phyloP scores from a whole-genome alignment of 371 early-diverging fungal species.

The Aphelidium insulamus region DNA sequence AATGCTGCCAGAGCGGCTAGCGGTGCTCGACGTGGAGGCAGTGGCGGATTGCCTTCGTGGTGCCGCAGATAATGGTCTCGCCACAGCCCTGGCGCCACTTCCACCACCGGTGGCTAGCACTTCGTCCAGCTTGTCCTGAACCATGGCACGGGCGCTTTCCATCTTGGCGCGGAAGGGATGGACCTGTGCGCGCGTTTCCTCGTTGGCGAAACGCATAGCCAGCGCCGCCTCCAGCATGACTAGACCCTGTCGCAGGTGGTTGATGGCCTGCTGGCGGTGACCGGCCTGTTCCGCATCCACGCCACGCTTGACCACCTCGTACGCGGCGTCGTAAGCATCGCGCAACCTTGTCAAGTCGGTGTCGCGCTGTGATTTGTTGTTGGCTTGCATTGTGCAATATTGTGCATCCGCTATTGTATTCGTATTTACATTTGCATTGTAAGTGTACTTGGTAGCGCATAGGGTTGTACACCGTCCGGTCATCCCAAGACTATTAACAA shows the following conservation, averaged over 20 bases:
- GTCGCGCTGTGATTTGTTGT: too few species aligned
- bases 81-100: background rate
- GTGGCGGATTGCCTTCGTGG: conserved; percentile 5
- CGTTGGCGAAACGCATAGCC: conserved; percentile 7
- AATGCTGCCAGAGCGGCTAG: background rate
- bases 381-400: too few species aligned
- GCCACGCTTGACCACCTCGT: conserved; percentile 4
- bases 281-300: conserved; percentile 5
- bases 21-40: conserved; percentile 4
- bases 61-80: background rate
- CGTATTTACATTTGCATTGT: too few species aligned
- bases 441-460: too few species aligned
- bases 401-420: too few species aligned
- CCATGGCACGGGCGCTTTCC: conserved; percentile 11
- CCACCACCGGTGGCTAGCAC: conserved; percentile 2
- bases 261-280: conserved; percentile 5
- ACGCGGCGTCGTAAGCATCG: conserved; percentile 9
- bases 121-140: conserved; percentile 11
- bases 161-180: conserved; percentile 17
- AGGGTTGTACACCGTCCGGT: too few species aligned
- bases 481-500: too few species aligned
- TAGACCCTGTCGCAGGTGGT: conserved; percentile 3
- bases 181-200: conserved; percentile 8
- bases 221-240: conserved; percentile 7
- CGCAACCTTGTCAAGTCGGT: too few species aligned